A percentile compares a stretch with the other conserved stretches of the same genome.
Evolutionary conservation across 495 filamentous ascomycete species (phyloP).

Genomic region (Xylaria scruposa): DNA sequence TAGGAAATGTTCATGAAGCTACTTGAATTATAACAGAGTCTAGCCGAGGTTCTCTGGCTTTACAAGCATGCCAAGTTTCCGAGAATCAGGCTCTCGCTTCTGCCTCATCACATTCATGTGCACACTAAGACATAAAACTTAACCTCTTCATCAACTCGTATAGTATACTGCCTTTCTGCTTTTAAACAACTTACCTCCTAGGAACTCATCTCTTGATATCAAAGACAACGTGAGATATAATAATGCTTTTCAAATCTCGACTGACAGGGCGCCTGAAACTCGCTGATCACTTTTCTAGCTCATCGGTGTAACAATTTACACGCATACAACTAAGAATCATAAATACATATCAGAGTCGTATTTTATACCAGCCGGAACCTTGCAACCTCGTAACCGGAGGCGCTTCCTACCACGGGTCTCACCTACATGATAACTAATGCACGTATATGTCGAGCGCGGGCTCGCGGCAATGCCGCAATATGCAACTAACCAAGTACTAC

Average conservation of each 20-base stretch:
- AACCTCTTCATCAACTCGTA: no score
- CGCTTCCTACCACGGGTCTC: neutral
- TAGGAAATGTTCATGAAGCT: neutral
- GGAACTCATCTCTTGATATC: neutral
- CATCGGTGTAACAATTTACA: neutral
- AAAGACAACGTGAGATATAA: neutral
- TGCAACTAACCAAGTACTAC: constrained; percentile 25
- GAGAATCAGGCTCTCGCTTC: neutral
- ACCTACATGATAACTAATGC: neutral
- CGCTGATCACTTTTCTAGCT: neutral
- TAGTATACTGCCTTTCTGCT: neutral
- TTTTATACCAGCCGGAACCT: no score
- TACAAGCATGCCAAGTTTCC: neutral
- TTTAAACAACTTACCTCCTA: neutral
- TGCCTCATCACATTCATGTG: neutral
- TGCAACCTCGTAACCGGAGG: neutral
- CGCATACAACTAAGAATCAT: neutral
- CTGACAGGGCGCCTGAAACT: neutral
- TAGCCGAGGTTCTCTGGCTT: neutral
- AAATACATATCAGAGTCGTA: neutral
- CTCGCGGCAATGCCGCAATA: constrained; percentile 4
- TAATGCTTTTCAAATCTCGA: neutral
- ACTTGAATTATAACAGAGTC: neutral
- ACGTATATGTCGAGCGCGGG: neutral
- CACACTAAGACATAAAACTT: no score